Evolutionary conservation across 202 grass and related monocot species (phyloP).

Genomic region (Panicum hallii): DNA sequence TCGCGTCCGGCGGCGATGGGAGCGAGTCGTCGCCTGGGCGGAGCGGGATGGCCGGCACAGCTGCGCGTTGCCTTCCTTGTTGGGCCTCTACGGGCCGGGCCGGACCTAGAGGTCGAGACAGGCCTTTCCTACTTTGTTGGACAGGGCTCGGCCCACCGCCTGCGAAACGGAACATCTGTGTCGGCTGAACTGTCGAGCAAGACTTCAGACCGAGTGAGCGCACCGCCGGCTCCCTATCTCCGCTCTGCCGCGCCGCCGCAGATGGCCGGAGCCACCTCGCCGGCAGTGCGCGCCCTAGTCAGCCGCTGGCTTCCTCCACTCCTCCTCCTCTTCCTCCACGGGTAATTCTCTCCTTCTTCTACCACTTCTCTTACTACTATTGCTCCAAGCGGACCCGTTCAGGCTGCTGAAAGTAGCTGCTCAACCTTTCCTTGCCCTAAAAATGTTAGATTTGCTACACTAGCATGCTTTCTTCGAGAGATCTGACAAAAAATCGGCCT

Average conservation of each 20-base stretch:
- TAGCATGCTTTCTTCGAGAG: not conserved
- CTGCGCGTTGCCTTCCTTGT: not conserved
- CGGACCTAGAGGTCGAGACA: no score
- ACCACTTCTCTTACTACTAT: not conserved
- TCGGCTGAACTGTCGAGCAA: not conserved
- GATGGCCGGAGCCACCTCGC: constrained; percentile 43
- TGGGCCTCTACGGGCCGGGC: constrained; percentile 4
- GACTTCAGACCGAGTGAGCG: not conserved
- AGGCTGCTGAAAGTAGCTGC: constrained; percentile 1
- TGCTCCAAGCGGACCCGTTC: not conserved
- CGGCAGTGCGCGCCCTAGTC: not conserved
- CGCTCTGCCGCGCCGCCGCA: constrained; percentile 9
- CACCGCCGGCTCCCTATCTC: not conserved
- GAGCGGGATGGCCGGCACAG: not conserved
- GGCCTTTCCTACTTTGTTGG: not conserved
- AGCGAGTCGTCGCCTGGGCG: constrained; percentile 35
- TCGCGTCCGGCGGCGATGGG: constrained; percentile 64
- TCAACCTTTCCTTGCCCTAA: not conserved
- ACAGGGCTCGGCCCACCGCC: not conserved
- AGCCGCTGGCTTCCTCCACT: constrained; percentile 1
- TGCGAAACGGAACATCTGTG: not conserved
- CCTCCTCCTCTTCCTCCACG: constrained; percentile 32
- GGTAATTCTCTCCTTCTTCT: constrained; percentile 21
- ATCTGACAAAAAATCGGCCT: constrained; percentile 33
- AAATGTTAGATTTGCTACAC: constrained; percentile 32